A percentile compares a stretch with the other conserved stretches of the same genome.
These are phyloP conservation scores for Nymphaea thermarum DNA, from an alignment of 164 flowering plant species.

Conservation along the genomic window DNA sequence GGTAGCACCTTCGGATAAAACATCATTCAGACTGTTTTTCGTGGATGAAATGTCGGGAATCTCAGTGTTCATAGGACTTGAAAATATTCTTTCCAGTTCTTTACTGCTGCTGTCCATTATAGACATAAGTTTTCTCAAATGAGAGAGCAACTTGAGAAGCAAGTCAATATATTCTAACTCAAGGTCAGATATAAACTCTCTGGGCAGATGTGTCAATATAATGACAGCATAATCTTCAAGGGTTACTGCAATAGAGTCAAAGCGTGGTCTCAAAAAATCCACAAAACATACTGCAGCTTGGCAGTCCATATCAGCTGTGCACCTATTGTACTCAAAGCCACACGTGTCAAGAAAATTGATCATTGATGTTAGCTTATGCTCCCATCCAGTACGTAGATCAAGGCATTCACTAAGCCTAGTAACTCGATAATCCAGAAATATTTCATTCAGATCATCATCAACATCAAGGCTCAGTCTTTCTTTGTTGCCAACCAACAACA, in stretches of 20 bases:
- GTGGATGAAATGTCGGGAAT: neutral
- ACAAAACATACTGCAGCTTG: neutral
- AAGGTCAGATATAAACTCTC: neutral
- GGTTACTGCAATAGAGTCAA: conserved; percentile 1
- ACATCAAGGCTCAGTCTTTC: conserved; percentile 22
- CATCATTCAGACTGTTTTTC: neutral
- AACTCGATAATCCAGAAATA: conserved; percentile 33
- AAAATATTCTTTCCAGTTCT: conserved; percentile 3
- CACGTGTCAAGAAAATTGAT: conserved; percentile 37
- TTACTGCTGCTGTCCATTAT: neutral
- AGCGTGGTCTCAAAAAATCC: neutral
- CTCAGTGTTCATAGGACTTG: neutral
- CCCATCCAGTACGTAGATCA: conserved; percentile 34
- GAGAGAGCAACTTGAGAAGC: neutral
- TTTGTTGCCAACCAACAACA: conserved; percentile 55
- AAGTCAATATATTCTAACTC: neutral
- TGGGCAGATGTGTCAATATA: conserved; percentile 1
- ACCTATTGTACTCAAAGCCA: conserved; percentile 21
- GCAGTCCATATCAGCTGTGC: conserved; percentile 19
- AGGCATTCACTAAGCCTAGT: conserved; percentile 32
- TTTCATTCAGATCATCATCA: conserved; percentile 27
- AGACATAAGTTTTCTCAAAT: neutral
- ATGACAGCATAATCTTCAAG: conserved; percentile 1
- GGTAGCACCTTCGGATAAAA: neutral
- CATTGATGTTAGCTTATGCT: conserved; percentile 18